Base-by-base conservation (phyloP, 139 green algal species). In the Chlorella sp. region DNA sequence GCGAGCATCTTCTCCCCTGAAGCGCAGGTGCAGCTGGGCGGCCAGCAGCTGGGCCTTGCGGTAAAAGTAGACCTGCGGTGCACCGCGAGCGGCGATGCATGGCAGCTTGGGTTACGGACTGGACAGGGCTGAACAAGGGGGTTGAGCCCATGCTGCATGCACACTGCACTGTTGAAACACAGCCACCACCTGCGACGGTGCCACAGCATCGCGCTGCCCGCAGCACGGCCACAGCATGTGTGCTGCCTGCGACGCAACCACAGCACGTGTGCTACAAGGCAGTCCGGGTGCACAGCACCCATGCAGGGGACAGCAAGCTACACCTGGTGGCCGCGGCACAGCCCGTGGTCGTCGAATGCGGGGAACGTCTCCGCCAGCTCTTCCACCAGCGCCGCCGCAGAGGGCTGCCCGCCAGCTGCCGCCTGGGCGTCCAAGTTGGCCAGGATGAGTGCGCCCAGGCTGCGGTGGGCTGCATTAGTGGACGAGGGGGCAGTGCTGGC, bases 41-140 rank as follows among this genome's bases (percentile, higher is more conserved):
- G 70, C 88, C 63, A 91, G 85, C 57, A 57, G 36, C 76, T 94
- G 91, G n/a, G 90, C 90, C 74, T 89, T 91, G 38, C 91, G 81
- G 34, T 86, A 82, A 36, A 90, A 91, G 55, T 41, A 36, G 38
- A 93, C 87, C 34, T 83, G 79, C 21, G n/a, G 38, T 13, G 21
- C 28, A 71, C 1, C 25, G 16, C 62, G 36, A 6, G 28, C 25
- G 28, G 28, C 11, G 4, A 36, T 4, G 7, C 4, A 36, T 15
- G 28, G 62, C n/a, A n/a, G n/a, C n/a, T n/a, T n/a, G n/a, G n/a
- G n/a, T n/a, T n/a, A n/a, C n/a, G n/a, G n/a, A n/a, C n/a, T n/a
- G n/a, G n/a, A n/a, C n/a, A n/a, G n/a, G n/a, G n/a, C n/a, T n/a
- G n/a, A n/a, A n/a, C n/a, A n/a, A n/a, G n/a, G n/a, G n/a, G n/a